These are phyloP conservation scores for Naegleria fowleri DNA, from an alignment of 208 protist genomes.

Conservation along the genomic window DNA sequence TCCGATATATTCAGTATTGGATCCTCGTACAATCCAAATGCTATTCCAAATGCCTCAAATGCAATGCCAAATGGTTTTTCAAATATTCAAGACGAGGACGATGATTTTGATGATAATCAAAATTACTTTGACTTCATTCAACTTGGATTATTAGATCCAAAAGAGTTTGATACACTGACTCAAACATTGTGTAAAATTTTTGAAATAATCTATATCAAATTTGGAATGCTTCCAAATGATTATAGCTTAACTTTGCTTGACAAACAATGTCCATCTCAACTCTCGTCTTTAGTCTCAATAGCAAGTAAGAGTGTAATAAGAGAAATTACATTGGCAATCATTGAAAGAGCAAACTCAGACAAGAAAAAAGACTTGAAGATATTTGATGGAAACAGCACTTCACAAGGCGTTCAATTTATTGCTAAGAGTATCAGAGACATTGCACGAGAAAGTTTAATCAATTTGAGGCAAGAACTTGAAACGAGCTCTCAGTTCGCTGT, in stretches of 20 bases:
- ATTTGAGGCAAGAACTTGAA: background rate
- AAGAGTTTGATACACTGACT: background rate
- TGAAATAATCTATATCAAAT: background rate
- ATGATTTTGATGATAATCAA: background rate
- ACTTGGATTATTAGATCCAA: background rate
- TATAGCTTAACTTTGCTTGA: background rate
- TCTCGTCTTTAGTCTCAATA: background rate
- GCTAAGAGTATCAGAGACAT: background rate
- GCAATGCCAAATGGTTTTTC: background rate
- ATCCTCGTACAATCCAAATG: background rate
- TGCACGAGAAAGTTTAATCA: background rate
- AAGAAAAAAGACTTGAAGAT: background rate
- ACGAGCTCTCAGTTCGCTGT: background rate
- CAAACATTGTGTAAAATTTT: background rate
- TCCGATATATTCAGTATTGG: background rate
- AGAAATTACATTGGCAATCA: background rate
- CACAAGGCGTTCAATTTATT: background rate
- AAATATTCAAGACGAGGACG: background rate
- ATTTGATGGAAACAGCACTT: background rate
- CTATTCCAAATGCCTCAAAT: background rate
- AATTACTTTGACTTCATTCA: background rate
- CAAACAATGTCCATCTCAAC: background rate
- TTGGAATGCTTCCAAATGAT: background rate
- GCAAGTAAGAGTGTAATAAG: background rate
- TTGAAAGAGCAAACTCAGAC: background rate